These are phyloP conservation scores for Trichoderma oligosporum DNA, from an alignment of 2,329 filamentous ascomycete genomes.

Conservation along the genomic window DNA sequence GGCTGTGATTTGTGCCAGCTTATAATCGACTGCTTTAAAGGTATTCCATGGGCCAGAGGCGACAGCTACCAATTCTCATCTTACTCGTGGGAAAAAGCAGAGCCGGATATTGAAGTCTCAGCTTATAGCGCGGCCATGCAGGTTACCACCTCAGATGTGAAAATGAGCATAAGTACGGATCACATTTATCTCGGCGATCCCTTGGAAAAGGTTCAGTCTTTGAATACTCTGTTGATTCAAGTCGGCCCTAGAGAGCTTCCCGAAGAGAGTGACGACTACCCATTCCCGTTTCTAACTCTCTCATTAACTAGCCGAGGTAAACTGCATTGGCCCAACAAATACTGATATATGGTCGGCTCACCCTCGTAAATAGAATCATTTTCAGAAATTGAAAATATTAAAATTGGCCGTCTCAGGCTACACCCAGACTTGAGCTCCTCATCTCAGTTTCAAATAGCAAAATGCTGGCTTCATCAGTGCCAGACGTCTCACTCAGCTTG, in stretches of 20 bases:
- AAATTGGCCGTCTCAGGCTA: background rate
- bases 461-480: background rate
- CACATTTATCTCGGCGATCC: background rate
- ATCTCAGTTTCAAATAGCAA: conserved; percentile 1
- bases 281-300: background rate
- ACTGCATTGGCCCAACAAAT: background rate
- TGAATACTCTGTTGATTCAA: background rate
- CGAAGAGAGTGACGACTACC: background rate
- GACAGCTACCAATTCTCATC: background rate
- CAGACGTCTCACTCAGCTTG: background rate
- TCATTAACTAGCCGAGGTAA: background rate
- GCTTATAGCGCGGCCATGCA: background rate
- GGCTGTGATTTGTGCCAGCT: conserved; percentile 12
- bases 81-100: background rate
- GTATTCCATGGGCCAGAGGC: background rate
- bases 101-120: background rate
- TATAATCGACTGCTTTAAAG: conserved; percentile 9
- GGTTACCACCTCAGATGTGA: background rate
- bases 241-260: background rate
- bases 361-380: background rate
- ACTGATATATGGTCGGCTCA: background rate
- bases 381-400: background rate
- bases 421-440: background rate
- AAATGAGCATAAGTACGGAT: background rate
- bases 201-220: background rate